A percentile compares a stretch with the other conserved stretches of the same genome.
These are phyloP conservation scores for Vanrija sp. DNA, from an alignment of 1,284 basidiomycete genomes.

Conservation along the genomic window DNA sequence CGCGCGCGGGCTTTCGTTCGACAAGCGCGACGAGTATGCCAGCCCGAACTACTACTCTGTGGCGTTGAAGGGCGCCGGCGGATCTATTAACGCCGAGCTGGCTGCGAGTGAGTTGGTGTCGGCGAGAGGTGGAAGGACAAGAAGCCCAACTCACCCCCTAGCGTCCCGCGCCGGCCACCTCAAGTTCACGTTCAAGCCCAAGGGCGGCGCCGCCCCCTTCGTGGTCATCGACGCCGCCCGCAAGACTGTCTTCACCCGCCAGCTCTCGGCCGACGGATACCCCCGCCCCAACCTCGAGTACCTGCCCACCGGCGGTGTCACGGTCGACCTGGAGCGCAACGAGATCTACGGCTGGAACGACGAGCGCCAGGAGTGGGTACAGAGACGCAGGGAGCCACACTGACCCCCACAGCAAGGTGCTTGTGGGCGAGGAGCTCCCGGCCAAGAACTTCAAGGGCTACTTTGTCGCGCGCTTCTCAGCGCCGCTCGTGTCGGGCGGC, in stretches of 20 bases:
- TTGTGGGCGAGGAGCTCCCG: constrained; percentile 48
- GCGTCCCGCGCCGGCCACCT: constrained; percentile 75
- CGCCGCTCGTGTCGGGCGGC: constrained; percentile 54
- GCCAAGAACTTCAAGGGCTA: constrained; percentile 61
- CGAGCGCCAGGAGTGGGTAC: constrained; percentile 71
- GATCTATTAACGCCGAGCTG: constrained; percentile 61
- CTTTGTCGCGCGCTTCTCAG: constrained; percentile 70
- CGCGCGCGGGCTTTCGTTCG: constrained; percentile 61
- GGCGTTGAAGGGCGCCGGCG: constrained; percentile 56
- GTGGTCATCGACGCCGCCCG: constrained; percentile 69
- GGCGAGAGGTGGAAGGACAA: no score
- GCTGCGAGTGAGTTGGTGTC: constrained; percentile 64
- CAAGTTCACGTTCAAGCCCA: constrained; percentile 62
- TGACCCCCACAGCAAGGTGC: constrained; percentile 30
- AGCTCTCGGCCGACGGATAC: background rate
- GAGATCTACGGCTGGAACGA: constrained; percentile 68
- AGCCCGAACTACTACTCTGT: constrained; percentile 67
- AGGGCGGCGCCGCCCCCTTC: constrained; percentile 53
- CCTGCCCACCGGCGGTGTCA: constrained; percentile 59
- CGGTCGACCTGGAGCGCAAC: constrained; percentile 52
- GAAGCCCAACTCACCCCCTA: constrained; percentile 32
- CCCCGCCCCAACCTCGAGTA: constrained; percentile 53
- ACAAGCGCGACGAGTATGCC: constrained; percentile 59
- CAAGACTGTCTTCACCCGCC: constrained; percentile 58
- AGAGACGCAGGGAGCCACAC: constrained; percentile 47